Evolutionary conservation across 345 rosid species (phyloP), one percentile per base, ranked within the genome.

Genomic region (Moringa oleifera): DNA sequence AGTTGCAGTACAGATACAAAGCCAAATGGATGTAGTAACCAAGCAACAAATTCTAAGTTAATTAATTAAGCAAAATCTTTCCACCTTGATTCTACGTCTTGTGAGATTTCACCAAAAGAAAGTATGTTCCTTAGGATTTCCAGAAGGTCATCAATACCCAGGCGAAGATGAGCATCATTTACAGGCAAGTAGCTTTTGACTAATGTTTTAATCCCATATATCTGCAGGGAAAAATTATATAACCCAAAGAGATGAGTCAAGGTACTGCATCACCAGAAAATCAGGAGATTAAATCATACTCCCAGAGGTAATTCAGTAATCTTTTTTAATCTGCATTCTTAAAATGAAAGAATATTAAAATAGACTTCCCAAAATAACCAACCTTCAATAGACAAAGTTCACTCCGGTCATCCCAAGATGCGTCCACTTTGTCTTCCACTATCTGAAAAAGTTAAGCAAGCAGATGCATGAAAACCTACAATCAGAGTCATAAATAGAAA

Each of bases 151-250:
- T 84, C 88, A 55, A 94, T 84, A 61, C 83, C 90, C 63, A 79
- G 80, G 31, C 97, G 99, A 72, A 94, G 95, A 71, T 88, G 97
- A 59, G 89, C 86, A 81, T 94, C 99, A 74, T 94, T 94, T 15
- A 80, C 77, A 36, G 99, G 97, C 82, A 94, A 81, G 75, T 85
- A 88, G 79, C 96, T 90, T 72, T 88, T 90, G 67, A 90, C 99
- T 73, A 94, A 72, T 55, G 95, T 77, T 83, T 94, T 94, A 65
- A 94, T 79, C 59, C 95, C 99, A 79, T 86, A 94, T 68, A 90
- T 78, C 99, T 94, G 79, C 61, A 67, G 17, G 12, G 12, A 41
- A 41, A 41, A 41, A 4, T 41, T 7, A 41, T 4, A 41, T 23
- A 61, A 71, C 51, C 36, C 53, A 8, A 62, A 58, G 24, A 53